Evolutionary conservation across 1,139 yeast species (phyloP), one percentile per base, ranked within the genome.

Genomic region (Taphrina wiesneri): DNA sequence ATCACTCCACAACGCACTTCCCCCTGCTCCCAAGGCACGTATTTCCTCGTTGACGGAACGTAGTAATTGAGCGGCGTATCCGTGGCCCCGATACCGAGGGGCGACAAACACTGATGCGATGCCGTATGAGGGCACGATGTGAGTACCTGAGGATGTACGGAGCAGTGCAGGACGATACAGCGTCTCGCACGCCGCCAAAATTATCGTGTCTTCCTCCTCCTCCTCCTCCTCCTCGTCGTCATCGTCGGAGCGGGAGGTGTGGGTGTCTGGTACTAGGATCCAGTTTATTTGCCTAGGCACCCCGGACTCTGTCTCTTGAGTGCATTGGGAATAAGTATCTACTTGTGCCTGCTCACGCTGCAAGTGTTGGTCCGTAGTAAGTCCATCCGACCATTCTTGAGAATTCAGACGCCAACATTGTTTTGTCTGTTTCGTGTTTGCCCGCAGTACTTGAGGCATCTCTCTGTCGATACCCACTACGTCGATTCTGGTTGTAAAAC

Each of bases 141-240:
- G 21, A 11, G 28, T 25, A 3, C 23, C 23, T 5, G 28, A 6
- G 3, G 4, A 9, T 15, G 25, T 28, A n/a, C 25, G 45, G 11
- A 54, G 25, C 4, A 54, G 30, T 13, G 43, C 46, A 3, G 59
- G 59, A 47, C 59, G 46, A 21, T 15, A 15, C 34, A 54, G 23
- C 5, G 49, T 25, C 36, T 54, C 59, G 26, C 59, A 54, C 17
- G 59, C 59, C 13, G 34, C 47, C 21, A 54, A 41, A 25, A 54
- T 54, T 4, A 36, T 26, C 26, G 26, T 47, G 23, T 30, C 52
- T 1, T 26, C 26, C 7, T 3, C 30, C 15, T 7, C n/a, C 17
- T 39, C 43, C 7, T 39, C 43, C 4, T 2, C 17, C 5, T 30
- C 9, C 45, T 6, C 7, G 51, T 46, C 51, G 34, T 25, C 54